Base-by-base conservation (phyloP, 768 basidiomycete species). In the Phlegmacium glaucopus region DNA sequence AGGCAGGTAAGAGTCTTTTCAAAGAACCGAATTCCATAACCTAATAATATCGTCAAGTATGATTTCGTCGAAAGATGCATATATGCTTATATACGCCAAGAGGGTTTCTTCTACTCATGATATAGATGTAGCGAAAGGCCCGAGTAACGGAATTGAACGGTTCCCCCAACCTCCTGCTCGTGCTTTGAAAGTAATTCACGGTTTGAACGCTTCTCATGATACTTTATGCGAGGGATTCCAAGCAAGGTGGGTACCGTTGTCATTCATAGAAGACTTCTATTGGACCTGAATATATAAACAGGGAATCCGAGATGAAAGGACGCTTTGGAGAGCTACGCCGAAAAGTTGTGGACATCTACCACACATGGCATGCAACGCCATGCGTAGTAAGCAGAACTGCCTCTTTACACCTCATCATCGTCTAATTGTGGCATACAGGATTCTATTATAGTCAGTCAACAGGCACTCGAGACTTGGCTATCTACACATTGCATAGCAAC, bases 31-130 rank as follows among this genome's bases (percentile, higher is more conserved):
- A 10, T 42, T 27, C 17, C 26, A 47, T 29, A 40, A 46, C 39
- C 26, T 35, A 29, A 26, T 51, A 56, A 47, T 22, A 22, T 45
- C 44, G 17, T 50, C 44, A 55, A 79, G 76, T 50, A 70, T 74
- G 32, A 75, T 87, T 53, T 72, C 79, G 2, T 93, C 92, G 2
- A 87, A 79, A 66, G 92, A 96, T 56, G 92, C 91, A 6, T 96
- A 98, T 66, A 95, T 97, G 93, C 76, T 97, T 27, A 84, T 98
- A 45, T 98, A 97, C 65, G 77, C 80, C 30, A 79, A 81, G 9
- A 74, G 71, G 40, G 50, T 52, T 15, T 34, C 22, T 22, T 22
- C 44, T 25, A 10, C 17, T 15, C 16, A n/a, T 13, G 36, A 36
- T 38, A 27, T 45, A 9, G 10, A 45, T 32, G 13, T 32, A 34